Evolutionary conservation across 768 basidiomycete species (phyloP).

Genomic region (Piloderma croceum): DNA sequence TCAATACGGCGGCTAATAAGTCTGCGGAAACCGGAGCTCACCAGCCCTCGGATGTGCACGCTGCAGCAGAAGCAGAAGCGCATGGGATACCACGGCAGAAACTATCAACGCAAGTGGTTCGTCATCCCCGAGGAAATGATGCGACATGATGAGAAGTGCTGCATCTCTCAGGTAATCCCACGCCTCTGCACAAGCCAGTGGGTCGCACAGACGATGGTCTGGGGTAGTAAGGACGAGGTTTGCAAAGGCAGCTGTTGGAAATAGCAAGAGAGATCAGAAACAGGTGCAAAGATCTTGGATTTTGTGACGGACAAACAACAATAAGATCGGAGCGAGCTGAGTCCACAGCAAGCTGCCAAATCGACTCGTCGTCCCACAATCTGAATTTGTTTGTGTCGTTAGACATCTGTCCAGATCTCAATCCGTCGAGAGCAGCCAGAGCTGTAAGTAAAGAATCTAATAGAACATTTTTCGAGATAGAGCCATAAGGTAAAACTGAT

Average conservation of each 20-base stretch:
- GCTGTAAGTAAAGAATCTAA: conserved; percentile 32
- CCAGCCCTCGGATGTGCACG: conserved; percentile 5
- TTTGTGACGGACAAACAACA: conserved; percentile 34
- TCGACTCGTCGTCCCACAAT: conserved; percentile 25
- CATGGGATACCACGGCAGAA: conserved; percentile 45
- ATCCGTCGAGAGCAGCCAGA: conserved; percentile 24
- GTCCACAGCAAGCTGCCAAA: conserved; percentile 34
- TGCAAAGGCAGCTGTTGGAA: conserved; percentile 40
- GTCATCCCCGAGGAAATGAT: conserved; percentile 39
- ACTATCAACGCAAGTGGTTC: conserved; percentile 47
- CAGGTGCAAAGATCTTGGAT: background rate
- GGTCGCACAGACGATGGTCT: conserved; percentile 18
- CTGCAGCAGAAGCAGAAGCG: conserved; percentile 35
- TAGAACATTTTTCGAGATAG: conserved; percentile 17
- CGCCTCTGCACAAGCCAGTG: conserved; percentile 42
- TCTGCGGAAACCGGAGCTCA: too few relatives aligned
- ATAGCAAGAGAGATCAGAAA: conserved; percentile 2
- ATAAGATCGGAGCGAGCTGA: conserved; percentile 27
- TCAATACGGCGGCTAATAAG: too few relatives aligned
- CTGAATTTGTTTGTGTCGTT: too few relatives aligned
- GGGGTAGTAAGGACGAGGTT: conserved; percentile 32
- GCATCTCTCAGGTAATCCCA: conserved; percentile 51
- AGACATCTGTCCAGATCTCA: too few relatives aligned
- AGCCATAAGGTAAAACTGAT: conserved; percentile 3
- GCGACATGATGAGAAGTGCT: conserved; percentile 43